Evolutionary conservation across 1,139 yeast genomes (phyloP).

Genomic region (Kodamaea suecica): DNA sequence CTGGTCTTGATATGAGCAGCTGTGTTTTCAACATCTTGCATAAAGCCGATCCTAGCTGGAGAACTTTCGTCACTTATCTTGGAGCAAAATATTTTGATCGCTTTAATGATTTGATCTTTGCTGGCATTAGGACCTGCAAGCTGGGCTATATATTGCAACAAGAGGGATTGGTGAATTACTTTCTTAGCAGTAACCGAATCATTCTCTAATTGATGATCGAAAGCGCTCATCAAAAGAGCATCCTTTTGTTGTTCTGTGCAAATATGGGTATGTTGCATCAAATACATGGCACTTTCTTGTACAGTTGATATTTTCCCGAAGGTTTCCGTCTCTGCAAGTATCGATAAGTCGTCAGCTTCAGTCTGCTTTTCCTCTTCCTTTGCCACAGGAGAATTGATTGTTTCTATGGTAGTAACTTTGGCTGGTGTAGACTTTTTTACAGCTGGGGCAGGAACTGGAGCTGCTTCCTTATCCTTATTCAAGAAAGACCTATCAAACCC

Average conservation of each 20-base stretch:
- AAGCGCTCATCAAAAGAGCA: conserved; percentile 89
- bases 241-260: conserved; percentile 86
- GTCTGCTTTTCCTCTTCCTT: conserved; percentile 22
- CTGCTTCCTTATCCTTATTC: conserved; percentile 44
- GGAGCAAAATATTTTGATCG: conserved; percentile 67
- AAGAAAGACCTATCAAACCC: conserved; percentile 87
- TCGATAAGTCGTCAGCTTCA: conserved; percentile 32
- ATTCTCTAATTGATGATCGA: conserved; percentile 72
- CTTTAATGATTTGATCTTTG: conserved; percentile 41
- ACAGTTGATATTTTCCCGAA: conserved; percentile 59
- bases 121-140: conserved; percentile 43
- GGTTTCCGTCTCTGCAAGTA: conserved; percentile 57
- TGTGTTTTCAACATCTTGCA: conserved; percentile 70
- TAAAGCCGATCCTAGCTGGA: conserved; percentile 65
- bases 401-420: conserved; percentile 7
- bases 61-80: conserved; percentile 54
- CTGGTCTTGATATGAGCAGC: conserved; percentile 69
- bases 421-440: conserved; percentile 2
- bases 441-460: conserved; percentile 8
- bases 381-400: conserved; percentile 10
- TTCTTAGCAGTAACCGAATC: conserved; percentile 52
- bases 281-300: conserved; percentile 47
- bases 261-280: conserved; percentile 62
- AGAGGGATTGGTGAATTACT: conserved; percentile 73
- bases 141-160: conserved; percentile 74